These are phyloP conservation scores for Globisporangium echinulatum DNA, from an alignment of 352 stramenopile genomes.

Conservation along the genomic window DNA sequence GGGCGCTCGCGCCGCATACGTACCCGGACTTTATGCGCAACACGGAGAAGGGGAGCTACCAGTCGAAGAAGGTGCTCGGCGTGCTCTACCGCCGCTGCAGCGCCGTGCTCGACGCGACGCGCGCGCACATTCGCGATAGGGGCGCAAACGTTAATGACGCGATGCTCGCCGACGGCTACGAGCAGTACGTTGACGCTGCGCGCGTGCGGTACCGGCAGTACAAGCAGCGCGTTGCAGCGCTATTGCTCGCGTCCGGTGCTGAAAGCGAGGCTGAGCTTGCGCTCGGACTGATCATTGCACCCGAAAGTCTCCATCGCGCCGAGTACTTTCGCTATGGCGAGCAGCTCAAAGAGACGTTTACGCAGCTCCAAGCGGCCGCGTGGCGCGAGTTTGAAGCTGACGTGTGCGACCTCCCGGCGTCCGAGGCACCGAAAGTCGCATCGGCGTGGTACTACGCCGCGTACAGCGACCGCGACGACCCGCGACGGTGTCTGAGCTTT, in stretches of 20 bases:
- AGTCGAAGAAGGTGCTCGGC: conserved; percentile 64
- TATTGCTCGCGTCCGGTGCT: conserved; percentile 61
- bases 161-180: conserved; percentile 49
- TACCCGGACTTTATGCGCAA: conserved; percentile 86
- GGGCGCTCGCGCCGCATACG: conserved; percentile 32
- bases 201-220: conserved; percentile 57
- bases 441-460: conserved; percentile 67
- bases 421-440: conserved; percentile 35
- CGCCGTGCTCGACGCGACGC: conserved; percentile 38
- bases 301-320: conserved; percentile 45
- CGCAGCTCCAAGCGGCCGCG: conserved; percentile 36
- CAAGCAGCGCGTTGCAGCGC: conserved; percentile 39
- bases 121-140: conserved; percentile 16
- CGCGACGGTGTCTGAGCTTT: conserved; percentile 48
- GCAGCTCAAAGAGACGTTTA: conserved; percentile 62
- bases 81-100: conserved; percentile 68
- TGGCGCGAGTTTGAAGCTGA: conserved; percentile 36
- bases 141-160: conserved; percentile 33
- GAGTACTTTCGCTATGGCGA: conserved; percentile 80
- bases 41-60: conserved; percentile 50
- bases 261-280: conserved; percentile 57
- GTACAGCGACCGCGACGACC: conserved; percentile 35
- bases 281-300: conserved; percentile 67
- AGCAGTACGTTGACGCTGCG: conserved; percentile 30
- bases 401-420: conserved; percentile 10